phyloP scores from a whole-genome alignment of 208 protist genomes.

The Trypanosoma caninum region DNA sequence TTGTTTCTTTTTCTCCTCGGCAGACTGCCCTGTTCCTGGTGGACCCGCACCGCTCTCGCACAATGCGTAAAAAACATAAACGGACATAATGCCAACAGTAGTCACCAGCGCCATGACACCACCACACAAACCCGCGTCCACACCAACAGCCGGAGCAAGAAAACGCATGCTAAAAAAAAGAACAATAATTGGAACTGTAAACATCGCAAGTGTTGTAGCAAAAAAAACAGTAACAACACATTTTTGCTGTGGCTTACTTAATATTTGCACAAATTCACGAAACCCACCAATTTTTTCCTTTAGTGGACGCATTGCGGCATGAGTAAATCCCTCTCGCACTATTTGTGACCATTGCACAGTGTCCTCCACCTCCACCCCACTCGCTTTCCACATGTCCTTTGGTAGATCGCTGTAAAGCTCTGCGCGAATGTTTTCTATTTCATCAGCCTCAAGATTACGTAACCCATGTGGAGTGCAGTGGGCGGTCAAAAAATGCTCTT shows the following conservation, averaged over 20 bases:
- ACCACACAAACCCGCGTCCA: constrained; percentile 51
- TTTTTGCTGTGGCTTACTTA: constrained; percentile 34
- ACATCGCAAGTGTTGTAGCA: constrained; percentile 49
- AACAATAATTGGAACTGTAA: constrained; percentile 60
- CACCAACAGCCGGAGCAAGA: constrained; percentile 40
- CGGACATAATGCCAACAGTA: constrained; percentile 39
- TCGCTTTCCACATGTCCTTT: constrained; percentile 19
- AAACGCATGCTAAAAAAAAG: constrained; percentile 61
- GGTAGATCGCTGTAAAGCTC: constrained; percentile 60
- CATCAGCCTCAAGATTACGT: constrained; percentile 57
- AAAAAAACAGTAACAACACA: constrained; percentile 52
- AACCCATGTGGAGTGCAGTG: constrained; percentile 32
- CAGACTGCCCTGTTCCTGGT: background rate
- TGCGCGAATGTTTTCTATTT: constrained; percentile 59
- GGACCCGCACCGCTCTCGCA: constrained; percentile 13
- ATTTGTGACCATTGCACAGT: constrained; percentile 32
- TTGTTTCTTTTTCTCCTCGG: constrained; percentile 36
- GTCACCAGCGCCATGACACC: constrained; percentile 53
- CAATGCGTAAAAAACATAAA: constrained; percentile 71
- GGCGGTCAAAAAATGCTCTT: background rate
- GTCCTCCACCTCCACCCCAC: constrained; percentile 35
- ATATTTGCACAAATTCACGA: constrained; percentile 28
- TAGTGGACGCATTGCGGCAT: constrained; percentile 34
- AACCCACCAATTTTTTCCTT: constrained; percentile 52
- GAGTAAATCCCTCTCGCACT: constrained; percentile 44